Evolutionary conservation across 1,284 basidiomycete species (phyloP), one percentile per base, ranked within the genome.

Genomic region (Rhodotorula sp.): DNA sequence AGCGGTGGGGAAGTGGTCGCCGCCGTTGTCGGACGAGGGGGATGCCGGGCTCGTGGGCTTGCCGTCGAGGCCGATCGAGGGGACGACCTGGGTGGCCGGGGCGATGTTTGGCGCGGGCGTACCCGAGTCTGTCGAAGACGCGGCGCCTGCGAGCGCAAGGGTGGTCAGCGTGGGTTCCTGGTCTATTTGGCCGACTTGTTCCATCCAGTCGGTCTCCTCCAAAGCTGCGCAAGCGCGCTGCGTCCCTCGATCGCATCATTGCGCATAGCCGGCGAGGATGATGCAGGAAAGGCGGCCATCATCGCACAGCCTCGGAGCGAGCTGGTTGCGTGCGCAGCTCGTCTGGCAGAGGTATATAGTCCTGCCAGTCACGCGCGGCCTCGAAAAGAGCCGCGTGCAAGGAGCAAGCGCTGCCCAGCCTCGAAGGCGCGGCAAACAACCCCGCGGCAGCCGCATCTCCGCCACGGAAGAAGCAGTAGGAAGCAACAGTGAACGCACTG

Each of bases 1-100:
- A 9, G 74, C 74, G 8, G 70, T 53, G 9, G 77, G 77, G 58
- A 78, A 78, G 10, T 41, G 32, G 54, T 69, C 41, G 46, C 59
- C 60, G 27, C 67, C 67, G 25, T 69, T 62, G 50, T 67, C 62
- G 15, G 46, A 27, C 12, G 66, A 58, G 0, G 66, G 19, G 0
- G 62, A 34, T 6, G 61, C 21, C 44, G 61, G 44, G 0, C 46
- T 55, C 27, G 61, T 58, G 19, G 70, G 70, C 25, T 69, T 62
- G 7, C 70, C 70, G 51, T 72, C 66, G 50, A 72, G 65, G 4
- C 67, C 67, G n/a, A 67, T 37, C 21, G 67, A 66, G 9, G 71
- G 71, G 10, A 73, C 65, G 54, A 73, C 57, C 25, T 73, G 71
- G 9, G 64, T 62, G 1, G 71, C 71, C 1, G 64, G 64, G 5